Percentiles rank a stretch among this genome's conserved stretches.
Conservation (phyloP, 192 early-diverging fungal species). For the Umbelopsis vinacea region DNA sequence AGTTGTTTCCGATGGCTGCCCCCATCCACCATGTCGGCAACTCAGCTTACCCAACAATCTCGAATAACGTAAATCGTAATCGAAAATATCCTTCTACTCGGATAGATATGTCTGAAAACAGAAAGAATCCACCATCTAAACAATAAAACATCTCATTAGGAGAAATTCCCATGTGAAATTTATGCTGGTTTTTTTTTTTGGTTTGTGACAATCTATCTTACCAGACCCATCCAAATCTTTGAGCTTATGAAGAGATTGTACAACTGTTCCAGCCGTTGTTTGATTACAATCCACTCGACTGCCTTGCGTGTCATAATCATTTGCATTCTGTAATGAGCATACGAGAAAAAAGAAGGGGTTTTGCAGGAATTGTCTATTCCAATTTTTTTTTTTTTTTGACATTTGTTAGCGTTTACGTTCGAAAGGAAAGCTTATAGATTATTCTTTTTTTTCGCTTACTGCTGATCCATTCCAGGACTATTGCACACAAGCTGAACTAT, state of each 20-base stretch:
- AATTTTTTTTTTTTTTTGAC: background rate
- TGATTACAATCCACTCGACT: conserved; percentile 76
- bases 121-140: conserved; percentile 87
- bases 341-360: conserved; percentile 42
- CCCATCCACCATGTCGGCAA: background rate
- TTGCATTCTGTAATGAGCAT: background rate
- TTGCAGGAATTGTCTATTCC: conserved; percentile 37
- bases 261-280: conserved; percentile 93
- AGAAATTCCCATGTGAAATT: background rate
- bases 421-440: too few relatives aligned
- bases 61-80: conserved; percentile 87
- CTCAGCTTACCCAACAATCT: conserved; percentile 77
- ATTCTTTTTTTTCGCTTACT: conserved; percentile 7
- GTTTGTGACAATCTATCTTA: conserved; percentile 18
- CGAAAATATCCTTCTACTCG: conserved; percentile 85
- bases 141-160: conserved; percentile 16
- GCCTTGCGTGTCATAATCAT: background rate
- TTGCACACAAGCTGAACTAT: conserved; percentile 34
- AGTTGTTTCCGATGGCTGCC: too few relatives aligned
- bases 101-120: conserved; percentile 94
- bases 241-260: conserved; percentile 86
- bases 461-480: background rate
- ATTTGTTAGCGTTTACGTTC: background rate
- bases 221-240: conserved; percentile 79
- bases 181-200: background rate